Evolutionary conservation across 2,329 filamentous ascomycete species (phyloP).

Genomic region (Fusarium dimerum): DNA sequence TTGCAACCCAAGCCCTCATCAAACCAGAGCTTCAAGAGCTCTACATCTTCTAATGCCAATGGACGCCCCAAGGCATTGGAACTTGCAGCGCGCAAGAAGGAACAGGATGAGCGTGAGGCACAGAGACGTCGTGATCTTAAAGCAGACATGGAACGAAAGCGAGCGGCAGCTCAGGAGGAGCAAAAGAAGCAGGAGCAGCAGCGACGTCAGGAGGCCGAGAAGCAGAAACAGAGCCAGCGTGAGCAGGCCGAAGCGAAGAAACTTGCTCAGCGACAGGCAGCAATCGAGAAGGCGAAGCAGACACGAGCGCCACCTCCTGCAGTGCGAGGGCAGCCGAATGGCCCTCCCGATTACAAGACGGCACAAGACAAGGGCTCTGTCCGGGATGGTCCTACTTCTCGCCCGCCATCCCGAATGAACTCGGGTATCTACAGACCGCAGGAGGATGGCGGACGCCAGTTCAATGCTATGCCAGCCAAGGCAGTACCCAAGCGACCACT

Average conservation of each 20-base stretch:
- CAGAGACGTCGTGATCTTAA: constrained; percentile 81
- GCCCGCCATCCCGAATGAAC: constrained; percentile 60
- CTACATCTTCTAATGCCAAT: constrained; percentile 58
- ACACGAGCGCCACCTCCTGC: constrained; percentile 64
- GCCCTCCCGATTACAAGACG: constrained; percentile 47
- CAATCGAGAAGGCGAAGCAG: constrained; percentile 66
- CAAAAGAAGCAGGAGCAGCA: constrained; percentile 61
- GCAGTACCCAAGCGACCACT: constrained; percentile 71
- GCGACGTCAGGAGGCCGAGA: constrained; percentile 61
- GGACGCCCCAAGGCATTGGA: constrained; percentile 71
- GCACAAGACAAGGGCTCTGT: constrained; percentile 30
- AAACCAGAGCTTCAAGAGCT: constrained; percentile 58
- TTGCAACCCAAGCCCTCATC: constrained; percentile 59
- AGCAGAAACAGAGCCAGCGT: constrained; percentile 58
- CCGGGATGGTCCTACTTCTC: constrained; percentile 36
- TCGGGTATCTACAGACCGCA: constrained; percentile 52
- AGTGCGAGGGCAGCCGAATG: constrained; percentile 54
- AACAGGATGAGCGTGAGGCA: constrained; percentile 79
- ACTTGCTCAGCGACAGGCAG: constrained; percentile 62
- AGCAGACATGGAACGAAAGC: constrained; percentile 76
- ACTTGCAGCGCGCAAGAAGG: constrained; percentile 77
- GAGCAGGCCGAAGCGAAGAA: constrained; percentile 68
- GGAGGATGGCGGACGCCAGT: constrained; percentile 62
- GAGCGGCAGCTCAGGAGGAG: constrained; percentile 66
- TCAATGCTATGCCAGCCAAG: constrained; percentile 59